Conservation (phyloP, 2,329 filamentous ascomycete species). For the Ceratocystis ficicola region DNA sequence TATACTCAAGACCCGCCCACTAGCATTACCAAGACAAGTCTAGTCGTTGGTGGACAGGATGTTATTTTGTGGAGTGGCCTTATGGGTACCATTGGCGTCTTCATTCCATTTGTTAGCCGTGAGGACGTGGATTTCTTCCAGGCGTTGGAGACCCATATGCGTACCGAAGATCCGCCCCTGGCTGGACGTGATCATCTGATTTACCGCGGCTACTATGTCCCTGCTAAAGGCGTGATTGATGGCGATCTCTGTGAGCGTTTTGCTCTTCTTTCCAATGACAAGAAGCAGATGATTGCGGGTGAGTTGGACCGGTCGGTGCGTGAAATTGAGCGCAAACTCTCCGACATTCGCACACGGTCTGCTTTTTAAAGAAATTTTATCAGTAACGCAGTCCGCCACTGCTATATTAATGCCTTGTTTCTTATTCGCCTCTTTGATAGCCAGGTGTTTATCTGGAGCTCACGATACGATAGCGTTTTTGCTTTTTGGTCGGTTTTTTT, state of each 20-base stretch:
- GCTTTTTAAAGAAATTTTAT: constrained; percentile 41
- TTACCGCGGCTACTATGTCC: constrained; percentile 90
- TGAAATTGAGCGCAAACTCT: constrained; percentile 94
- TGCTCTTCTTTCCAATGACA: constrained; percentile 68
- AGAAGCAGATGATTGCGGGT: constrained; percentile 88
- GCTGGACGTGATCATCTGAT: constrained; percentile 91
- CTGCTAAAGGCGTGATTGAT: constrained; percentile 92
- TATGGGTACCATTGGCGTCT: constrained; percentile 84
- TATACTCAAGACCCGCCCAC: constrained; percentile 88
- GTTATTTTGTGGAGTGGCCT: constrained; percentile 87
- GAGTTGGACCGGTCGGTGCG: constrained; percentile 82
- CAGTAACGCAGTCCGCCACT: constrained; percentile 4
- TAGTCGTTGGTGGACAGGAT: constrained; percentile 85
- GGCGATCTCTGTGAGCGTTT: constrained; percentile 93
- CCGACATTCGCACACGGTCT: constrained; percentile 49
- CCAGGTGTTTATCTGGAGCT: constrained; percentile 9
- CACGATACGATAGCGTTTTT: constrained; percentile 10
- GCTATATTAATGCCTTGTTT: not conserved
- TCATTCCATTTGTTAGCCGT: constrained; percentile 81
- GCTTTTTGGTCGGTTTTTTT: constrained; percentile 13
- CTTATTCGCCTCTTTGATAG: not conserved
- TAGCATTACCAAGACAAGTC: constrained; percentile 73
- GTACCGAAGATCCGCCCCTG: constrained; percentile 73
- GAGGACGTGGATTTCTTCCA: constrained; percentile 98
- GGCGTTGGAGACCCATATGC: constrained; percentile 75